Base-by-base conservation (phyloP, 495 filamentous ascomycete genomes). In the Durotheca rogersii region DNA sequence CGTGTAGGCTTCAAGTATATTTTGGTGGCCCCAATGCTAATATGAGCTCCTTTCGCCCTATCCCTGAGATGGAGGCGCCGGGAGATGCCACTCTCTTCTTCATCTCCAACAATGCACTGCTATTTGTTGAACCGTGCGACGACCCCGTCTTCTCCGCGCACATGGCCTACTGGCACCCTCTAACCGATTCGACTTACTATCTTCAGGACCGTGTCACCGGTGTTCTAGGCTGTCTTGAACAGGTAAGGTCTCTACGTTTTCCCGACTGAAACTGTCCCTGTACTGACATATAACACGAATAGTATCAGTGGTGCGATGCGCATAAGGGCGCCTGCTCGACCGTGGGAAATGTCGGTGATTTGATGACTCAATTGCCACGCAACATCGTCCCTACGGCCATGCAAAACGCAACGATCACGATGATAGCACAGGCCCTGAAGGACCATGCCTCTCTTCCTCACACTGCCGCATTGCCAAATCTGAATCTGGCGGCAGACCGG, bases 121-220 rank as follows among this genome's bases (percentile, higher is more conserved):
- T n/a, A 11, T 35, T 46, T 16, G 34, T 20, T 2, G 34, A 37
- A 19, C 34, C 34, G 1, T 37, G 34, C 15, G 34, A 37, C 15
- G 42, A 46, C 30, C 42, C 42, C 6, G 30, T 46, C n/a, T 46
- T 46, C 15, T 35, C 42, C 11, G 30, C 42, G 30, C 42, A 46
- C 25, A 18, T 21, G 7, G 4, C 17, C 11, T 16, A 18, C 15
- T 37, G 15, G 5, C 16, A 37, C n/a, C 7, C 42, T 1, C 4
- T 16, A 11, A 16, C 32, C 23, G 6, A 32, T 4, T 1, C 3
- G 4, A 44, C 12, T 32, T 20, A 12, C 30, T 46, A 46, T 36
- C 17, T 46, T 7, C 14, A 12, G 18, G 42, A 46, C 23, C 17
- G 34, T 4, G 11, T 23, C 31, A 35, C 42, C 5, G 42, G 42